Percentiles rank a stretch among this genome's conserved stretches.
Evolutionary conservation across 345 rosid genomes (phyloP).

Genomic region (Stellera chamaejasme): DNA sequence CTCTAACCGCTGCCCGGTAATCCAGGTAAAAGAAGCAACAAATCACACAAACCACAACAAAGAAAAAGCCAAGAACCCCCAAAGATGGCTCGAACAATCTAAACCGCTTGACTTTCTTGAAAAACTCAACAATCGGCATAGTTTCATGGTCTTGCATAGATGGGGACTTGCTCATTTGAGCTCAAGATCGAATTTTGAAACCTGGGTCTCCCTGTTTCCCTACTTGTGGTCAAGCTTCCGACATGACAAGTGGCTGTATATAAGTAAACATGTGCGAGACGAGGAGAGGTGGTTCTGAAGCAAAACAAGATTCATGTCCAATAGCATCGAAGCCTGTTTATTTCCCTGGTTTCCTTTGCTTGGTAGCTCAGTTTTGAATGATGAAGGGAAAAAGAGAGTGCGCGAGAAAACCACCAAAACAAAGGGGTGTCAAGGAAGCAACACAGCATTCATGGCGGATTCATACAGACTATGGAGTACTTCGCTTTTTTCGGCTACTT

Average conservation of each 20-base stretch:
- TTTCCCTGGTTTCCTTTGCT: slow-evolving; percentile 23
- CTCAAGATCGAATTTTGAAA: slow-evolving; percentile 21
- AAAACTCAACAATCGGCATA: slow-evolving; percentile 26
- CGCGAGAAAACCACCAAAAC: not conserved
- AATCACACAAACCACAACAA: slow-evolving; percentile 41
- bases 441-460: slow-evolving; percentile 30
- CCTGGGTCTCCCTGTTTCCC: slow-evolving; percentile 10
- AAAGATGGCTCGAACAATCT: slow-evolving; percentile 55
- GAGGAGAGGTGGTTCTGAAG: slow-evolving; percentile 11
- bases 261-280: not conserved
- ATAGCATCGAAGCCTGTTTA: not conserved
- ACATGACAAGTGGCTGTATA: slow-evolving; percentile 1
- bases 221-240: not conserved
- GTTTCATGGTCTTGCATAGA: slow-evolving; percentile 34
- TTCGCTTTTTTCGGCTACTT: slow-evolving; percentile 8
- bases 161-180: slow-evolving; percentile 32
- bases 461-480: not conserved
- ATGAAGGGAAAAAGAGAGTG: not conserved
- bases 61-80: slow-evolving; percentile 52
- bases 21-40: slow-evolving; percentile 59
- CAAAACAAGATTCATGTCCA: slow-evolving; percentile 14
- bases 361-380: slow-evolving; percentile 26
- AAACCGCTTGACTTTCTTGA: slow-evolving; percentile 52
- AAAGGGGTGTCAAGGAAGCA: slow-evolving; percentile 24
- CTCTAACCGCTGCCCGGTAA: slow-evolving; percentile 32